Percentiles rank a stretch among this genome's conserved stretches.
These are phyloP conservation scores for Ensete glaucum DNA, from an alignment of 176 grass and related monocot species.

Conservation along the genomic window DNA sequence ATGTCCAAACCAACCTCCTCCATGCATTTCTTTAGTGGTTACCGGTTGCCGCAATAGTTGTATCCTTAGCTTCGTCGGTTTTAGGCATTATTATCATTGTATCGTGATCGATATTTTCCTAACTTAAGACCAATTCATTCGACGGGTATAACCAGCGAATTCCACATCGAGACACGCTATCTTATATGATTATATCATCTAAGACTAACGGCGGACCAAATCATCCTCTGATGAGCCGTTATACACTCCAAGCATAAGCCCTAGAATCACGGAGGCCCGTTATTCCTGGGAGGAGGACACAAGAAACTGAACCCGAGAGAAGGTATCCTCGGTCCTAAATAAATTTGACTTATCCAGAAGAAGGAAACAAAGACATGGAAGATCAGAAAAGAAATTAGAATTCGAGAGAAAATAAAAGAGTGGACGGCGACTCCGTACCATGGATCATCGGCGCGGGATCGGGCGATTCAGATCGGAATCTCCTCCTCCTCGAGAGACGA, in stretches of 20 bases:
- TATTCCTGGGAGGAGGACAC: not conserved
- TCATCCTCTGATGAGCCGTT: not conserved
- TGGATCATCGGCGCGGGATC: conserved; percentile 5
- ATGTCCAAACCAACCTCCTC: not conserved
- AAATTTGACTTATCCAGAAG: not conserved
- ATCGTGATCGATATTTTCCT: not conserved
- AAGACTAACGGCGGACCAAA: not conserved
- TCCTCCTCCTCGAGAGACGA: not conserved
- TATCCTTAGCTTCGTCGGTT: not conserved
- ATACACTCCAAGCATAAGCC: not conserved
- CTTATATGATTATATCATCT: not conserved
- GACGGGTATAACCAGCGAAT: not conserved
- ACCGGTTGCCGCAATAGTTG: not conserved
- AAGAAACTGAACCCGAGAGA: not conserved
- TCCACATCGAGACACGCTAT: not conserved
- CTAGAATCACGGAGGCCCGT: not conserved
- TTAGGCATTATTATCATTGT: not conserved
- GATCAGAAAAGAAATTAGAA: not conserved
- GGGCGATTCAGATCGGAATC: conserved; percentile 7
- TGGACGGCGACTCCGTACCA: not conserved
- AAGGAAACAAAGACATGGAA: not conserved
- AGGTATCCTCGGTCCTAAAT: not conserved
- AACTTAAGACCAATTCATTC: not conserved
- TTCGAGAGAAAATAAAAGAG: not conserved
- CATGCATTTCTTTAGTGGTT: not conserved